Evolutionary conservation across 1,284 basidiomycete genomes (phyloP).

Genomic region (Cutaneotrichosporon cavernicola): DNA sequence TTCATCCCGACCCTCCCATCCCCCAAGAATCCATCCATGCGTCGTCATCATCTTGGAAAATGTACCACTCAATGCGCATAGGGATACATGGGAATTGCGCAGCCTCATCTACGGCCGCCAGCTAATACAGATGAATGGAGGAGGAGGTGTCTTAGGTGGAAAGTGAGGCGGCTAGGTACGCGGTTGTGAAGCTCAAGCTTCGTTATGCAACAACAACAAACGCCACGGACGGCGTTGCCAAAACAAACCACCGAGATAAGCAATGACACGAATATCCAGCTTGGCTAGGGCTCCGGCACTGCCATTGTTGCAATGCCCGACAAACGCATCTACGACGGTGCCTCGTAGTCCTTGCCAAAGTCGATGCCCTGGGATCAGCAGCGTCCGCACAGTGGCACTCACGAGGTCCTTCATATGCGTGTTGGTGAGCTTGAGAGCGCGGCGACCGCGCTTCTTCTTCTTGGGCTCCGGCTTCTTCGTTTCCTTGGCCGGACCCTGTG

Average conservation of each 20-base stretch:
- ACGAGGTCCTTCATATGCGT: slow-evolving; percentile 51
- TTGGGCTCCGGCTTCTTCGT: slow-evolving; percentile 33
- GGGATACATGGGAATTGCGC: not conserved
- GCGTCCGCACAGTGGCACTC: slow-evolving; percentile 18
- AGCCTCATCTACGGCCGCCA: not conserved
- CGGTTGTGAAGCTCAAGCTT: too few species aligned
- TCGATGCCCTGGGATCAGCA: slow-evolving; percentile 44
- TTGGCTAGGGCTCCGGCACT: not conserved
- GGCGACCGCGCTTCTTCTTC: slow-evolving; percentile 42
- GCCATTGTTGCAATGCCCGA: not conserved
- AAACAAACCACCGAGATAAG: slow-evolving; percentile 13
- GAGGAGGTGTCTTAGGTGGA: not conserved
- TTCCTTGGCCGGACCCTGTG: slow-evolving; percentile 40
- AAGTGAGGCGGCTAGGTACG: not conserved
- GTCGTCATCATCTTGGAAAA: not conserved
- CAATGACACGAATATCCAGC: slow-evolving; percentile 8
- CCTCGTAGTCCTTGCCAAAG: slow-evolving; percentile 52
- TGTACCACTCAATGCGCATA: not conserved
- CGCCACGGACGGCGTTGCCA: slow-evolving; percentile 6
- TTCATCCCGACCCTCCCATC: too few species aligned
- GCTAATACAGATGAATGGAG: not conserved
- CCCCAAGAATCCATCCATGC: not conserved
- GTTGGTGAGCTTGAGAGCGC: slow-evolving; percentile 51
- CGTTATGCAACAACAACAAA: slow-evolving; percentile 8
- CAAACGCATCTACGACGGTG: slow-evolving; percentile 21